Base-by-base conservation (phyloP, 257 asterid species). In the Knoxia roxburghii region DNA sequence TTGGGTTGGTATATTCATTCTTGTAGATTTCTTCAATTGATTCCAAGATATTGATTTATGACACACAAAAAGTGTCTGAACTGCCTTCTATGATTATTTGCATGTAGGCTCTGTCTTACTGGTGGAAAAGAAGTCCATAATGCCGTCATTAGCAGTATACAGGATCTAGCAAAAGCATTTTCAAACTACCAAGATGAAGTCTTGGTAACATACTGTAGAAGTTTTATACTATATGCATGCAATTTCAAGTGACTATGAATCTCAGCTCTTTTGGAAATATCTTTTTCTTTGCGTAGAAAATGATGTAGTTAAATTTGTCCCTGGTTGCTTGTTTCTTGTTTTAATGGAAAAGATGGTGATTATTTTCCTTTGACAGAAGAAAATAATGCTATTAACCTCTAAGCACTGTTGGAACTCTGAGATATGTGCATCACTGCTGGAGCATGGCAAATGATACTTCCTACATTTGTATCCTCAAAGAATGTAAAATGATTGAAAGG, bases 111-210 rank as follows among this genome's bases (percentile, higher is more conserved):
- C 29, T 94, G 96, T 80, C 99, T 94, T 76, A 73, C 81, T 14
- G 97, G 99, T 71, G 96, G 96, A 52, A 94, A 83, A 78, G 99
- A 87, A 81, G 95, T 93, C 77, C 96, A 90, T 79, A 68, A 88
- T 63, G 99, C 96, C 66, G 85, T 93, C 55, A 95, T 93, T 68
- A 93, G 97, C 88, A 90, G 99, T 81, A 84, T 93, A 78, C 99
- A 90, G 82, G 96, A 93, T 81, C 95, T 93, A 60, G 95, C 99
- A 27, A 93, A 85, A 80, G 89, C 77, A 52, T 90, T 93, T 77
- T 84, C 97, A 72, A 78, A 81, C 83, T 93, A 90, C 75, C 73
- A 86, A 67, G 97, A 90, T 62, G 99, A 93, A 90, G 99, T 93
- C 56, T 71, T 93, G 97, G 99, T 93, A 84, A 66, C 51, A 48